These are phyloP conservation scores for Camillea tinctor DNA, from an alignment of 2,329 filamentous ascomycete genomes.

Conservation along the genomic window DNA sequence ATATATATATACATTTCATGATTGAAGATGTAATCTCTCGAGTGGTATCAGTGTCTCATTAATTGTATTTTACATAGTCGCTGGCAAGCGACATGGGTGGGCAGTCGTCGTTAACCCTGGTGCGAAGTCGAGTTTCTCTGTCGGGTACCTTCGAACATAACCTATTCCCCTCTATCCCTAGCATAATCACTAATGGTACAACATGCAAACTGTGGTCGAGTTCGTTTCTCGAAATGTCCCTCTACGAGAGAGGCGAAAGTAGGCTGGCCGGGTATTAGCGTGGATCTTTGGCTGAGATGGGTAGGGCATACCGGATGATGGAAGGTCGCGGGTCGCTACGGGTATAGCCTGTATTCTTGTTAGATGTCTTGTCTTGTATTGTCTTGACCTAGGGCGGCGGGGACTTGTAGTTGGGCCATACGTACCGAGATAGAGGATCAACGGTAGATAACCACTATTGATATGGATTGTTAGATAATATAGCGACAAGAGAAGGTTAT, in stretches of 20 bases:
- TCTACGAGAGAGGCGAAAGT: slow-evolving; percentile 63
- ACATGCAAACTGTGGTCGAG: slow-evolving; percentile 8
- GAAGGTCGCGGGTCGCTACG: slow-evolving; percentile 89
- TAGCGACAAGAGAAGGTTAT: background rate
- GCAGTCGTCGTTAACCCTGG: slow-evolving; percentile 3
- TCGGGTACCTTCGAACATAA: slow-evolving; percentile 4
- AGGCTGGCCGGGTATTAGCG: slow-evolving; percentile 44
- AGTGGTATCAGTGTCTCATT: slow-evolving; percentile 26
- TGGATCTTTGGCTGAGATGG: no score
- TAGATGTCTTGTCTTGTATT: slow-evolving; percentile 7
- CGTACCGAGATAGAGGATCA: slow-evolving; percentile 94
- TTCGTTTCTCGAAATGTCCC: background rate
- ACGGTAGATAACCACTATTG: slow-evolving; percentile 88
- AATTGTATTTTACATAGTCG: slow-evolving; percentile 26
- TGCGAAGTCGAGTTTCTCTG: slow-evolving; percentile 12
- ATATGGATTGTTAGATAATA: slow-evolving; percentile 34
- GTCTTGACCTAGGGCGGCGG: slow-evolving; percentile 3
- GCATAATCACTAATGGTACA: slow-evolving; percentile 8
- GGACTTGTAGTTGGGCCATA: slow-evolving; percentile 42
- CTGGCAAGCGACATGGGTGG: slow-evolving; percentile 4
- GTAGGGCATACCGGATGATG: slow-evolving; percentile 50
- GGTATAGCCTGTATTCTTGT: slow-evolving; percentile 69
- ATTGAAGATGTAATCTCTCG: background rate
- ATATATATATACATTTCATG: no score
- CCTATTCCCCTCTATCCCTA: slow-evolving; percentile 6